Percentiles rank a stretch among this genome's conserved stretches.
These are phyloP conservation scores for Atalantia buxifolia DNA, from an alignment of 345 rosid genomes.

Conservation along the genomic window DNA sequence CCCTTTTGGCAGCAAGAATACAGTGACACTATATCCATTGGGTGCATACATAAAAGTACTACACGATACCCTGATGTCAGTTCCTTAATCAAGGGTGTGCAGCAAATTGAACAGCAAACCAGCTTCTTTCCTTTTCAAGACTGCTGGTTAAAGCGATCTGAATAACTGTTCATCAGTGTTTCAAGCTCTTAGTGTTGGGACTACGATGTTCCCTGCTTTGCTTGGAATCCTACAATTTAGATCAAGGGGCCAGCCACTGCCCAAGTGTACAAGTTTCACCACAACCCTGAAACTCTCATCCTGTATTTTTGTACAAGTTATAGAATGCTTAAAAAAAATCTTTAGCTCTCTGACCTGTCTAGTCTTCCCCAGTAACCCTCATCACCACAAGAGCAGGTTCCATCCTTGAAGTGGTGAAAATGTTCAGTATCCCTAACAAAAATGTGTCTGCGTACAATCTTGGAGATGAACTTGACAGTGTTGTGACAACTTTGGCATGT, in stretches of 20 bases:
- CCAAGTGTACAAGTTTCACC: not conserved
- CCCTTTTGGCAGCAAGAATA: not conserved
- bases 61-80: not conserved
- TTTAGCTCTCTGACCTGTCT: conserved; percentile 1
- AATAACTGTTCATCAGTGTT: not conserved
- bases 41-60: not conserved
- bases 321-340: not conserved
- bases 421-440: conserved; percentile 75
- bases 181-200: not conserved
- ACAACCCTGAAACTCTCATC: conserved; percentile 6
- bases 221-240: not conserved
- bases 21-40: not conserved
- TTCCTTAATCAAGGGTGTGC: not conserved
- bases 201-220: not conserved
- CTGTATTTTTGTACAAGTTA: not conserved
- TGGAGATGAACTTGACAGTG: conserved; percentile 63
- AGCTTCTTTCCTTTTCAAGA: not conserved
- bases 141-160: not conserved
- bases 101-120: not conserved
- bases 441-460: conserved; percentile 67
- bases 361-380: conserved; percentile 40
- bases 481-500: conserved; percentile 74
- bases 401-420: conserved; percentile 77
- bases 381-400: conserved; percentile 77
- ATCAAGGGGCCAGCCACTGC: not conserved